A percentile compares a stretch with the other conserved stretches of the same genome.
phyloP scores from a whole-genome alignment of 495 filamentous ascomycete genomes.

The Daldinia bambusicola region DNA sequence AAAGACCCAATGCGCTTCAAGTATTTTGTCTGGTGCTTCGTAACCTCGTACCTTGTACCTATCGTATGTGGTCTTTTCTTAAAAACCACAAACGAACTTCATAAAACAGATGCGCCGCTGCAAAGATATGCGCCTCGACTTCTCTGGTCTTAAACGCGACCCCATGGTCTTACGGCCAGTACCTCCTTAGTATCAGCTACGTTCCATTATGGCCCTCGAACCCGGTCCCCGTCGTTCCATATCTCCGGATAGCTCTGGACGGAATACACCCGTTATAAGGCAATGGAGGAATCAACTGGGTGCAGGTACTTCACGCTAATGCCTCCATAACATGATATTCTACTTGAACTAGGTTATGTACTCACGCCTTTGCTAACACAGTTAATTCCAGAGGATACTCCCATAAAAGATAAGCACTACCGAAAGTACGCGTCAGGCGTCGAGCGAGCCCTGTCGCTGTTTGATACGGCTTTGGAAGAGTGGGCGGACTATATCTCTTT shows the following conservation, averaged over 20 bases:
- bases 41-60: not conserved
- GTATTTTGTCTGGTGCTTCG: not conserved
- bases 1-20: slow-evolving; percentile 28
- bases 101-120: slow-evolving; percentile 31
- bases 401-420: slow-evolving; percentile 88
- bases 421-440: slow-evolving; percentile 90
- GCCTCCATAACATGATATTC: not conserved
- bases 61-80: slow-evolving; percentile 23
- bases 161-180: slow-evolving; percentile 44
- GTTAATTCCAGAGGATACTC: slow-evolving; percentile 64
- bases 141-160: slow-evolving; percentile 36
- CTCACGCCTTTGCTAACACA: slow-evolving; percentile 26
- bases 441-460: slow-evolving; percentile 86
- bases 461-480: slow-evolving; percentile 93
- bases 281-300: slow-evolving; percentile 66
- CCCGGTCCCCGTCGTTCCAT: slow-evolving; percentile 70
- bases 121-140: slow-evolving; percentile 45
- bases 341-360: not conserved
- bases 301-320: slow-evolving; percentile 51
- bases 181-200: slow-evolving; percentile 45
- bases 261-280: slow-evolving; percentile 73
- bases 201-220: slow-evolving; percentile 74
- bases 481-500: slow-evolving; percentile 99
- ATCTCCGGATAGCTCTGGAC: slow-evolving; percentile 81
- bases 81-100: slow-evolving; percentile 4